These are phyloP conservation scores for Fusarium buxicola DNA, from an alignment of 2,329 filamentous ascomycete species.

Conservation along the genomic window DNA sequence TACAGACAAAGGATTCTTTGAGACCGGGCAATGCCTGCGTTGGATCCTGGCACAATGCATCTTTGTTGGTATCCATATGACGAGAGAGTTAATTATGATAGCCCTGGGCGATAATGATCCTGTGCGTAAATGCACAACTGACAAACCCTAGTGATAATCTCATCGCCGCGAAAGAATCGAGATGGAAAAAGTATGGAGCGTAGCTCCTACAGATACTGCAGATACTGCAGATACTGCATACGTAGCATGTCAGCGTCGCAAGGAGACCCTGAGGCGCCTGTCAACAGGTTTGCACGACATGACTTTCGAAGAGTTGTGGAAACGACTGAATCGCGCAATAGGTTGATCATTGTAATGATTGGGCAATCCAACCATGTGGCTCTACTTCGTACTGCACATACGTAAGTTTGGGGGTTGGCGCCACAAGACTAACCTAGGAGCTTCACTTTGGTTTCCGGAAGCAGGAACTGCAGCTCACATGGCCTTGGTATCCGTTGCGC, in stretches of 20 bases:
- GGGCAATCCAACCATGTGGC: not conserved
- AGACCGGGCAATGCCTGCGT: not conserved
- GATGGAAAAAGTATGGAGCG: not conserved
- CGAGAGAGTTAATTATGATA: not conserved
- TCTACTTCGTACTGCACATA: no score
- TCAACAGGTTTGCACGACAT: not conserved
- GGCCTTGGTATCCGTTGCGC: no score
- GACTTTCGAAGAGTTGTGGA: not conserved
- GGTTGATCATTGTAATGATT: not conserved
- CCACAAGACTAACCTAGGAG: not conserved
- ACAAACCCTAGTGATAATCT: not conserved
- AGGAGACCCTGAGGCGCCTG: not conserved
- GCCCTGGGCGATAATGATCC: not conserved
- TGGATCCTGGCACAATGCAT: not conserved
- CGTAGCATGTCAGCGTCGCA: not conserved
- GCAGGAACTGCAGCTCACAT: not conserved
- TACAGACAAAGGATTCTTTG: not conserved
- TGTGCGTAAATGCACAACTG: not conserved
- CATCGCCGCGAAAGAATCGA: slow-evolving; percentile 1
- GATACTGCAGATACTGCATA: no score
- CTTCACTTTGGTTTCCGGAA: not conserved
- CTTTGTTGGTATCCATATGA: not conserved
- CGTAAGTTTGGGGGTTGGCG: not conserved
- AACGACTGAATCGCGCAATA: not conserved
- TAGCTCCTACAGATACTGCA: no score